A percentile compares a stretch with the other conserved stretches of the same genome.
These are phyloP conservation scores for Mimosa bimucronata DNA, from an alignment of 306 rosid species.

Conservation along the genomic window DNA sequence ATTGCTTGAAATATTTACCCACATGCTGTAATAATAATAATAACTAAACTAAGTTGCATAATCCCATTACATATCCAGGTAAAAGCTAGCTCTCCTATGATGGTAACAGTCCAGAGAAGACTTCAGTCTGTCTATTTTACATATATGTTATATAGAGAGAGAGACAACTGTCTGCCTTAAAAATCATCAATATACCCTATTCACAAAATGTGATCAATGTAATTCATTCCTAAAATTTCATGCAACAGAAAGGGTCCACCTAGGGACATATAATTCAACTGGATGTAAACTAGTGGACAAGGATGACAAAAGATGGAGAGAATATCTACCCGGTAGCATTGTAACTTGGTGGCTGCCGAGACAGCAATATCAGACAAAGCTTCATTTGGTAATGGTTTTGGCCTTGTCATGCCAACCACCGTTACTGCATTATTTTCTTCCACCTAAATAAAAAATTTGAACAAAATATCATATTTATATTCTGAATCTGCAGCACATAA, in stretches of 20 bases:
- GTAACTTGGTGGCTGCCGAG: conserved; percentile 88
- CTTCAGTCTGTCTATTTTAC: conserved; percentile 21
- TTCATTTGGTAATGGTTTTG: conserved; percentile 80
- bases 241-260: not conserved
- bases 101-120: conserved; percentile 29
- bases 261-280: not conserved
- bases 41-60: not conserved
- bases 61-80: conserved; percentile 25
- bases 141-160: not conserved
- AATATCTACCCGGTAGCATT: conserved; percentile 72
- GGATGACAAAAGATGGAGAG: not conserved
- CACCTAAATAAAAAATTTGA: conserved; percentile 55
- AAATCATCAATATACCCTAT: not conserved
- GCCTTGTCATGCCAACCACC: conserved; percentile 85
- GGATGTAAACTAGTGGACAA: not conserved
- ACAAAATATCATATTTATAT: conserved; percentile 18
- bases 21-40: conserved; percentile 64
- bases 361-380: conserved; percentile 83
- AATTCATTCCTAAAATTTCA: not conserved
- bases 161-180: not conserved
- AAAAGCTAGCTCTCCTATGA: conserved; percentile 25
- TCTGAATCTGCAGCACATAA: conserved; percentile 17
- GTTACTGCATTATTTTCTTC: conserved; percentile 92
- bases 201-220: not conserved
- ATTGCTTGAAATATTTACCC: conserved; percentile 92